Evolutionary conservation across 2,329 filamentous ascomycete species (phyloP), one percentile per base, ranked within the genome.

Genomic region (Fusarium ambrosium): DNA sequence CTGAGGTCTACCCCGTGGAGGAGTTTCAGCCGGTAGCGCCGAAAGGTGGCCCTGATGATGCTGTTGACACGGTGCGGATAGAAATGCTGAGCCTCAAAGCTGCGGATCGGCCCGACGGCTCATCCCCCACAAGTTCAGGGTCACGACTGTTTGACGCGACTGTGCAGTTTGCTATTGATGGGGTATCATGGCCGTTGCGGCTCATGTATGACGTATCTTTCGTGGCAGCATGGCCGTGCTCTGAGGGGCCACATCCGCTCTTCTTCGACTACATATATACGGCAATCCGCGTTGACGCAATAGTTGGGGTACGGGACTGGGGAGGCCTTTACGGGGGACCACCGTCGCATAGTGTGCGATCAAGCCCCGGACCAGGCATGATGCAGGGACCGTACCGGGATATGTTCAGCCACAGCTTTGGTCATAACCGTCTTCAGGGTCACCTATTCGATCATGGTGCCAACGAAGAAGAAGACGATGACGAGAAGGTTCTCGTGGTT

Each of bases 241-340:
- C 86, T 0, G 85, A 87, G 29, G 91, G 91, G 0, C 91, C 91
- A 14, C 91, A 93, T 80, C 91, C 92, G 8, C 86, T 95, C 7
- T 95, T 93, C 82, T 92, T 92, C 80, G 92, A 94, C 80, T 95
- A 94, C 79, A 83, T 86, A 6, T 91, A 91, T 79, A 86, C 86
- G 60, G 82, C 86, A 1, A 87, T 92, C 43, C 86, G 87, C 63
- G 91, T 89, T 2, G 92, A 94, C 77, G 88, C 92, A 73, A 86
- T 95, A 5, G 88, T 94, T 20, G 86, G 88, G 41, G 88, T 94
- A 56, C 84, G 88, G 37, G 89, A 94, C 79, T 94, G 93, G 93
- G 91, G 88, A 13, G 83, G 84, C 18, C 79, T 87, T 13, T 86
- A 86, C 66, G 77, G 79, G 32, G 74, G 71, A 10, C 79, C 79